Conservation (phyloP, 2,329 filamentous ascomycete species). For the Epichloe gansuensis region DNA sequence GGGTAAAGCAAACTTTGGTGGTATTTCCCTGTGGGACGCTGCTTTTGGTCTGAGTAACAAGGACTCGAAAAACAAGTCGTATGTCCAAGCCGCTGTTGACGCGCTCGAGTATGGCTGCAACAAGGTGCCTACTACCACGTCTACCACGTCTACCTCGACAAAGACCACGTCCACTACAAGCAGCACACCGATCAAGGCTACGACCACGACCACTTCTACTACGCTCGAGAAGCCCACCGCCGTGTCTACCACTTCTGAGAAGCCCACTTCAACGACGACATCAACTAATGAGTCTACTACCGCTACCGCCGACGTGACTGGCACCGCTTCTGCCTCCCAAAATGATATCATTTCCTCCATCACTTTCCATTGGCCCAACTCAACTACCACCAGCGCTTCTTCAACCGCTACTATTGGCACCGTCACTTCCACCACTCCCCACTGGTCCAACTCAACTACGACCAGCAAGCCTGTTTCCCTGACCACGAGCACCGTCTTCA, state of each 20-base stretch:
- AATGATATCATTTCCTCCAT: no score
- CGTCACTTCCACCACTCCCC: not conserved
- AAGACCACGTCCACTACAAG: no score
- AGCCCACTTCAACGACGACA: no score
- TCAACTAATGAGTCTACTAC: no score
- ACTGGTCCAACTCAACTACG: constrained; percentile 8
- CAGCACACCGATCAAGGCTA: no score
- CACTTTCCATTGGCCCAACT: no score
- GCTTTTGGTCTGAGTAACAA: constrained; percentile 20
- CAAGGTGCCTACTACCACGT: constrained; percentile 11
- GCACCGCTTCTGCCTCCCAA: no score
- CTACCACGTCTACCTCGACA: no score
- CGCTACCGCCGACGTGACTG: no score
- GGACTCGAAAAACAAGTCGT: constrained; percentile 23
- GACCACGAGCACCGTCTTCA: constrained; percentile 31
- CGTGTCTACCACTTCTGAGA: no score
- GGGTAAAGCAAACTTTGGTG: constrained; percentile 27
- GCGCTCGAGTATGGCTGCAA: constrained; percentile 25
- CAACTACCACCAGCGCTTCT: not conserved
- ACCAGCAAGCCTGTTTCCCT: not conserved
- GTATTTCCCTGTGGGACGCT: constrained; percentile 35
- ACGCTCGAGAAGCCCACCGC: no score
- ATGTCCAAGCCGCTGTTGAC: constrained; percentile 23
- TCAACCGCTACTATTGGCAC: not conserved
- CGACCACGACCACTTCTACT: constrained; percentile 1